A percentile compares a stretch with the other conserved stretches of the same genome.
phyloP scores from a whole-genome alignment of 78 protist species.

The Dictyostelium citrinum region DNA sequence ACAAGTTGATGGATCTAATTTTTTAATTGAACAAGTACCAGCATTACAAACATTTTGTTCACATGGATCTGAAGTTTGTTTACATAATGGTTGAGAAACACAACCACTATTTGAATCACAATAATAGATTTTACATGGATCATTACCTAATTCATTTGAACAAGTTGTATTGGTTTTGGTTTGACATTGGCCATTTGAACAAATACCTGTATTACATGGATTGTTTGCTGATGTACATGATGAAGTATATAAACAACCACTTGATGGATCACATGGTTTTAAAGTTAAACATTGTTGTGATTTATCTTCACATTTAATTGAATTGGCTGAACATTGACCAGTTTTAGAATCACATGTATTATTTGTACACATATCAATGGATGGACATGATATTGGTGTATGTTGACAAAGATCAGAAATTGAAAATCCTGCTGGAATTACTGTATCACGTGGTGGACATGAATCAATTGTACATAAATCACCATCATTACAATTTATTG shows the following conservation, averaged over 20 bases:
- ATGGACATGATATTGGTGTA: neutral
- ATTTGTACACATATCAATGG: neutral
- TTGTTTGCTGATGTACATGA: neutral
- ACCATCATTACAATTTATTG: neutral
- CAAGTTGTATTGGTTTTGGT: neutral
- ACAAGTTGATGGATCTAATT: neutral
- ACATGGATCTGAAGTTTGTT: neutral
- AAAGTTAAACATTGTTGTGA: neutral
- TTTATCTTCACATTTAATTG: neutral
- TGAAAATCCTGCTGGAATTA: neutral
- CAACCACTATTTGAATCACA: neutral
- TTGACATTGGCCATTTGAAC: neutral
- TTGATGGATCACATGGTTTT: neutral
- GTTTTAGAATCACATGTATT: neutral
- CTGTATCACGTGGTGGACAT: neutral
- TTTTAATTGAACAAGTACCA: neutral
- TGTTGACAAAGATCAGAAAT: neutral
- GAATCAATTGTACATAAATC: conserved; percentile 12
- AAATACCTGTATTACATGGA: neutral
- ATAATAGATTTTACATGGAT: neutral
- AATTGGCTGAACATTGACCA: neutral
- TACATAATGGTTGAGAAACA: neutral
- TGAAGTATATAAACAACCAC: neutral
- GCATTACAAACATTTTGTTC: neutral
- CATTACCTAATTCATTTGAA: neutral